Percentiles rank a stretch among this genome's conserved stretches.
phyloP scores from a whole-genome alignment of 441 rosid species.

The Biscutella laevigata region DNA sequence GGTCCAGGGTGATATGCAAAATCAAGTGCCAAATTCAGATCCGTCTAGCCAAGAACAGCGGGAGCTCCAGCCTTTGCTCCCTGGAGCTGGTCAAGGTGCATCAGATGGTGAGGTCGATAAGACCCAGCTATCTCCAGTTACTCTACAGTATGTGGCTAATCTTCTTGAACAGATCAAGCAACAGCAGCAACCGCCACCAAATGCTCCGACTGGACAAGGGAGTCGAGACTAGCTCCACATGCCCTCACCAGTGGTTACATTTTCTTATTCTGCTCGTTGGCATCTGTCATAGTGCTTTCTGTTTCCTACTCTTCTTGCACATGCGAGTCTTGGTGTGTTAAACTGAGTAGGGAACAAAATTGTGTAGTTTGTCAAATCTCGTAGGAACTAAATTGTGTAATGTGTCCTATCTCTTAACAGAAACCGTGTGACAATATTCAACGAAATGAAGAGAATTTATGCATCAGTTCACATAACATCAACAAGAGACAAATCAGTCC shows the following conservation, averaged over 20 bases:
- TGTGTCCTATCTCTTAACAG: neutral
- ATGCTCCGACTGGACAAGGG: slow-evolving; percentile 43
- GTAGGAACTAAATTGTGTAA: too few relatives aligned
- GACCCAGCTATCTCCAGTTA: slow-evolving; percentile 89
- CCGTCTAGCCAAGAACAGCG: slow-evolving; percentile 26
- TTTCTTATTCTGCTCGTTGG: too few relatives aligned
- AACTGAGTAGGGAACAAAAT: neutral
- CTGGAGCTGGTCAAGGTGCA: slow-evolving; percentile 43
- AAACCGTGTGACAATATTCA: too few relatives aligned
- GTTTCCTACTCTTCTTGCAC: neutral
- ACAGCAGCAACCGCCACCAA: slow-evolving; percentile 35
- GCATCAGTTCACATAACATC: neutral
- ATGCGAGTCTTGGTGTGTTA: neutral
- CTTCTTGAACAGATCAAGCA: slow-evolving; percentile 89
- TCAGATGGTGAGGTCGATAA: slow-evolving; percentile 67
- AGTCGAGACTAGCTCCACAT: slow-evolving; percentile 39
- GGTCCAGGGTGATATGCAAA: slow-evolving; percentile 34
- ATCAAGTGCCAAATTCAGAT: slow-evolving; percentile 43
- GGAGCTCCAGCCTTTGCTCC: slow-evolving; percentile 41
- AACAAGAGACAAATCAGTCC: slow-evolving; percentile 1
- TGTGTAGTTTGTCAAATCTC: too few relatives aligned
- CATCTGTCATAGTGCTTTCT: neutral
- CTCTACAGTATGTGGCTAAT: slow-evolving; percentile 83
- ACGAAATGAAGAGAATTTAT: neutral
- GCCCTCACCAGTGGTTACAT: too few relatives aligned